phyloP scores from a whole-genome alignment of 1,139 yeast species.

The Sugiyamaella sp. region DNA sequence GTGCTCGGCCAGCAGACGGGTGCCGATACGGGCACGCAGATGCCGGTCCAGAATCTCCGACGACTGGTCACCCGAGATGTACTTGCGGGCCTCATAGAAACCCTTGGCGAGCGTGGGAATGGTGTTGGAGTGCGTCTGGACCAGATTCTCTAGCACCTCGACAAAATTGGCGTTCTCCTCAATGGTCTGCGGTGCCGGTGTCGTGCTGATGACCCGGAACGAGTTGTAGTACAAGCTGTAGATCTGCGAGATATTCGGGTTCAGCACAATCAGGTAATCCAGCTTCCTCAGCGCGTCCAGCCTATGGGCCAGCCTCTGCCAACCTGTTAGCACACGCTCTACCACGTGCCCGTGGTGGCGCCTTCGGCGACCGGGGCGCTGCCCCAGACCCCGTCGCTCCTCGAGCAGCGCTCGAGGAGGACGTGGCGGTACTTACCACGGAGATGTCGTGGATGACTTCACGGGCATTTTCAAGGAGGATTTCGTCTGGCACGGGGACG shows the following conservation, averaged over 20 bases:
- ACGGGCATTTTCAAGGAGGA: conserved; percentile 44
- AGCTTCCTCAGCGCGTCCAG: conserved; percentile 67
- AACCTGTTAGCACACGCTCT: not conserved
- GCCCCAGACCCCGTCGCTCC: conserved; percentile 5
- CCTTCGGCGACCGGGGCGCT: conserved; percentile 1
- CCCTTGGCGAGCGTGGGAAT: conserved; percentile 81
- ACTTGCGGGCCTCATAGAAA: conserved; percentile 68
- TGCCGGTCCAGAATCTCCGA: conserved; percentile 73
- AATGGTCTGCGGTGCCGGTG: conserved; percentile 48
- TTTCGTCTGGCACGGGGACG: conserved; percentile 36
- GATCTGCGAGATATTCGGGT: conserved; percentile 86
- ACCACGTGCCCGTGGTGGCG: not conserved
- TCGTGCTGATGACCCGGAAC: conserved; percentile 60
- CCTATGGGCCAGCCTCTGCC: conserved; percentile 53
- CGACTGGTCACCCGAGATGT: conserved; percentile 54
- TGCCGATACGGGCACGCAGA: conserved; percentile 78
- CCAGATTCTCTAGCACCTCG: conserved; percentile 57
- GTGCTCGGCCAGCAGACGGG: conserved; percentile 84
- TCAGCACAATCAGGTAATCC: conserved; percentile 81
- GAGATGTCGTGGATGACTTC: conserved; percentile 50
- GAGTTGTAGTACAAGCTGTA: conserved; percentile 74
- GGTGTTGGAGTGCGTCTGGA: conserved; percentile 80
- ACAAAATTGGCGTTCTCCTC: conserved; percentile 59
- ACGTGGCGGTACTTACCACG: conserved; percentile 40
- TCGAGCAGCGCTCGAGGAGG: not conserved